Evolutionary conservation across 768 basidiomycete genomes (phyloP).

Genomic region (Auricularia auricula-judae): DNA sequence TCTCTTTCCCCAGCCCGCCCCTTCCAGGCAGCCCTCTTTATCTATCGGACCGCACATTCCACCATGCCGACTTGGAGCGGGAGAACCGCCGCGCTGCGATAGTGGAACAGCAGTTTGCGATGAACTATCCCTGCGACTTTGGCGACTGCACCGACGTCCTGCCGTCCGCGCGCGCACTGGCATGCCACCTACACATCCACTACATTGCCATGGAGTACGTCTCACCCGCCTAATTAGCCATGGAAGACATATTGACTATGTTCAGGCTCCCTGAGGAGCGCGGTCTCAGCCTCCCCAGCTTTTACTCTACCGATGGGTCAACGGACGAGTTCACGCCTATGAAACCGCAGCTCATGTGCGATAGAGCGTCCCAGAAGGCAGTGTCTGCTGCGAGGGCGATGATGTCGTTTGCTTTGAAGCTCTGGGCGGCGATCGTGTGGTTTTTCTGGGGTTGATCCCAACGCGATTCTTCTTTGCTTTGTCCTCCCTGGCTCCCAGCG

Average conservation of each 20-base stretch:
- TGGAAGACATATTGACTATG: not conserved
- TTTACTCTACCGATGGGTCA: no score
- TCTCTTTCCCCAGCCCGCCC: slow-evolving; percentile 13
- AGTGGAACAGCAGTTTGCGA: slow-evolving; percentile 19
- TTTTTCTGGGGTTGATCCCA: no score
- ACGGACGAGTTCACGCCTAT: no score
- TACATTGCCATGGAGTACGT: slow-evolving; percentile 25
- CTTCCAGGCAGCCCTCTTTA: slow-evolving; percentile 2
- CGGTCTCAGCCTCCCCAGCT: no score
- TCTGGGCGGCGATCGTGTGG: no score
- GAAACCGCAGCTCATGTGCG: no score
- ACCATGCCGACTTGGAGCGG: not conserved
- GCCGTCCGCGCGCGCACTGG: slow-evolving; percentile 31
- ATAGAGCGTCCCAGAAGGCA: no score
- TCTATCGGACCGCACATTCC: not conserved
- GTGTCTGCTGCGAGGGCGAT: no score
- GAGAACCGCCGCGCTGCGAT: not conserved
- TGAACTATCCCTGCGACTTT: slow-evolving; percentile 30
- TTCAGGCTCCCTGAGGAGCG: not conserved
- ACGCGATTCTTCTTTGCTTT: no score
- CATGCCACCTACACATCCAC: slow-evolving; percentile 46
- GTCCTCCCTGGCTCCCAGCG: no score
- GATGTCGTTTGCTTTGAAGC: no score
- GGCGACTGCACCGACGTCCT: slow-evolving; percentile 35
- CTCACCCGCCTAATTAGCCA: not conserved